phyloP scores from a whole-genome alignment of 2,329 filamentous ascomycete genomes.

The Lachnum nothofagi region DNA sequence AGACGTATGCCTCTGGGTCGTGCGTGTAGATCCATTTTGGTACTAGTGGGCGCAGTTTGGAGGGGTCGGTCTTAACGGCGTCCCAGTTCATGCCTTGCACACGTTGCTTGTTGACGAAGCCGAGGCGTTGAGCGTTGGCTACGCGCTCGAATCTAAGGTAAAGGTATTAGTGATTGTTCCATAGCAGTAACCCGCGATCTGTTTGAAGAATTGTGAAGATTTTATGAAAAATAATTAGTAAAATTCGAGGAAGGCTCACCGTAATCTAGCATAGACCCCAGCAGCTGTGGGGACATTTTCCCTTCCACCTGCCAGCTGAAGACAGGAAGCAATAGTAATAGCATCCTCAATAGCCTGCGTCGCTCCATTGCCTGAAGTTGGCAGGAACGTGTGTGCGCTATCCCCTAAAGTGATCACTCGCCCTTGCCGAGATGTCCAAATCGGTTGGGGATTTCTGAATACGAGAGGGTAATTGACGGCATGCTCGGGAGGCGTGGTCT shows the following conservation, averaged over 20 bases:
- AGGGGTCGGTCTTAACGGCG: neutral
- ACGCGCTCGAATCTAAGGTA: constrained; percentile 1
- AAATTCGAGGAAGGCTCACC: neutral
- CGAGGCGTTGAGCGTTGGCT: constrained; percentile 2
- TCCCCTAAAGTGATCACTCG: constrained; percentile 35
- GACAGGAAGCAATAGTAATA: constrained; percentile 31
- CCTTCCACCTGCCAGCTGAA: constrained; percentile 12
- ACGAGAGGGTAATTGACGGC: neutral
- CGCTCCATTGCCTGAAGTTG: constrained; percentile 33
- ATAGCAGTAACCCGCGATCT: no score
- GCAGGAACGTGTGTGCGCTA: constrained; percentile 36
- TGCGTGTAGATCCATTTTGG: constrained; percentile 8
- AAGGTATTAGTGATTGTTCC: neutral
- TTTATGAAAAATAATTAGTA: neutral
- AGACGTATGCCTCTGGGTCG: constrained; percentile 8
- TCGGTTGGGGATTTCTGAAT: constrained; percentile 14
- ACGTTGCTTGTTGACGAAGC: constrained; percentile 2
- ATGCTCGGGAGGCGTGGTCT: neutral
- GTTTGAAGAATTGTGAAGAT: neutral
- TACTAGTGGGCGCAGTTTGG: neutral
- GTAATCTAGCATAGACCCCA: neutral
- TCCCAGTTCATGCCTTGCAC: constrained; percentile 6
- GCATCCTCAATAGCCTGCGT: constrained; percentile 36
- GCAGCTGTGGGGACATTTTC: neutral
- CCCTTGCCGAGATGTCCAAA: constrained; percentile 31